A percentile compares a stretch with the other conserved stretches of the same genome.
phyloP scores from a whole-genome alignment of 2,329 filamentous ascomycete species.

The Sarocladium brachiariae region DNA sequence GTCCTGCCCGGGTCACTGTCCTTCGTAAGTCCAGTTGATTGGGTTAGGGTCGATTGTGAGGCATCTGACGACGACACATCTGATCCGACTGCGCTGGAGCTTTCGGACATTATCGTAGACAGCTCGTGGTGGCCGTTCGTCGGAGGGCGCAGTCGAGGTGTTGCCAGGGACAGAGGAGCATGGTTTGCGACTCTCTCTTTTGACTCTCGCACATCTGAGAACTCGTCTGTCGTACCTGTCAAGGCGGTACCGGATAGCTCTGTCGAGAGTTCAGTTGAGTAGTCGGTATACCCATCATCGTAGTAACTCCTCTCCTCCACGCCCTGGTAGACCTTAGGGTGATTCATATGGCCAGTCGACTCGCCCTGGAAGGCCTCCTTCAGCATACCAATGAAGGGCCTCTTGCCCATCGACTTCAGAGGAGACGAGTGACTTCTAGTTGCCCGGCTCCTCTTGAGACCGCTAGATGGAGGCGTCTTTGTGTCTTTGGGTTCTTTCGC shows the following conservation, averaged over 20 bases:
- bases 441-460: constrained; percentile 49
- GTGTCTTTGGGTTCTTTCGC: constrained; percentile 17
- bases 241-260: neutral
- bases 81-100: constrained; percentile 37
- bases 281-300: constrained; percentile 15
- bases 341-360: constrained; percentile 40
- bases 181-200: constrained; percentile 17
- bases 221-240: constrained; percentile 11
- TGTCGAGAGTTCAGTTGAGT: neutral
- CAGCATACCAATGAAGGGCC: constrained; percentile 50
- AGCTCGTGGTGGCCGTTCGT: constrained; percentile 49
- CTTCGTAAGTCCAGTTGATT: constrained; percentile 42
- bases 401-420: constrained; percentile 38
- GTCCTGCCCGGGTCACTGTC: constrained; percentile 29
- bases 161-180: neutral
- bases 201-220: constrained; percentile 14
- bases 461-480: constrained; percentile 29
- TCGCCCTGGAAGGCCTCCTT: constrained; percentile 58
- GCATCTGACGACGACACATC: constrained; percentile 43
- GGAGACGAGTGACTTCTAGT: constrained; percentile 44
- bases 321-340: constrained; percentile 41
- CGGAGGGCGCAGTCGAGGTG: constrained; percentile 35
- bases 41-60: constrained; percentile 43
- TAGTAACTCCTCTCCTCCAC: constrained; percentile 33
- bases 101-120: constrained; percentile 51